Evolutionary conservation across 768 basidiomycete species (phyloP), one percentile per base, ranked within the genome.

Genomic region (Leucocoprinus sp.): DNA sequence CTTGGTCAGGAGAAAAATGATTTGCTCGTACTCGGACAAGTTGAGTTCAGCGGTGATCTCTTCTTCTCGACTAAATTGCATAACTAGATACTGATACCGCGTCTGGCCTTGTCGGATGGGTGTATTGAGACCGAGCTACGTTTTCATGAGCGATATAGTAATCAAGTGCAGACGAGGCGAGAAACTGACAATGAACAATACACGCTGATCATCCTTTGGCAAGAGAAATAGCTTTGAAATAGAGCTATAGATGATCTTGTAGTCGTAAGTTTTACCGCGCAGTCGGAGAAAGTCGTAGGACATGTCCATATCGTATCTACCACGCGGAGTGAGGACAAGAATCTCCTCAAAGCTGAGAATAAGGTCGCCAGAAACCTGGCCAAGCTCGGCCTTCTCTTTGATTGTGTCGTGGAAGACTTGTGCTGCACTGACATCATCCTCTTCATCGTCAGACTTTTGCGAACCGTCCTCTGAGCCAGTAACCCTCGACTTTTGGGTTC

Each of bases 81-180:
- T 93, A 45, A 99, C 95, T 17, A 99, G 70, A 61, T 96, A 99
- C 46, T 95, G 95, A 64, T 99, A 98, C 35, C 91, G 75, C 1
- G 96, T 99, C 60, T 98, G 96, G 40, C 96, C 96, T 72, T 98
- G 96, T 37, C 95, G 78, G 50, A 99, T 96, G 1, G 96, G 95
- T 19, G 81, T 88, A 59, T 81, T 91, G 37, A 99, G 72, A 43
- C 90, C 88, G 54, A 99, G 75, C 91, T 93, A 49, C 23, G 45
- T 8, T 1, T 15, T 27, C 23, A 41, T 3, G 8, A 27, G 15
- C 5, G 4, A 22, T 26, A 7, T n/a, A 23, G 11, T 14, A 23
- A 11, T 5, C 5, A 27, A 27, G 5, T 14, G 5, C 8, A 28
- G 15, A 15, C 44, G 24, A n/a, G 18, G 11, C 44, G 24, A n/a